A percentile compares a stretch with the other conserved stretches of the same genome.
Conservation (phyloP, 106 monocot species). For the Allium fistulosum region DNA sequence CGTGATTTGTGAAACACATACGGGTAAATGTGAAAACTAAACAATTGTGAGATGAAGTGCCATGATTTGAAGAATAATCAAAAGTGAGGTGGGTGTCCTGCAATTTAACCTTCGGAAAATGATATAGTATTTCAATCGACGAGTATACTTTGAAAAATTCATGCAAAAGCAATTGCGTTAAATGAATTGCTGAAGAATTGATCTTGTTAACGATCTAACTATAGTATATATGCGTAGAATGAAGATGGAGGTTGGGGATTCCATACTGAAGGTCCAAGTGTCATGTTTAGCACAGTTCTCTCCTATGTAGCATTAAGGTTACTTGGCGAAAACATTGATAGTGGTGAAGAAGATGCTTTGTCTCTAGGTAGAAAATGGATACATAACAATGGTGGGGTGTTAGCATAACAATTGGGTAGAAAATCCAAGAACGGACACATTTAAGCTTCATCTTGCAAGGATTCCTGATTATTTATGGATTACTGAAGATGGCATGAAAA, state of each 20-base stretch:
- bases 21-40: no score
- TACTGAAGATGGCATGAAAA: conserved; percentile 98
- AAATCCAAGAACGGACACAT: conserved; percentile 78
- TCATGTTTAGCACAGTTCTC: conserved; percentile 36
- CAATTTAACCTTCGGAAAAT: background rate
- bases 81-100: background rate
- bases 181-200: background rate
- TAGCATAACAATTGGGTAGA: conserved; percentile 74
- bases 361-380: conserved; percentile 33
- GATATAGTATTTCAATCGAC: no score
- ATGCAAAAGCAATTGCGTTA: background rate
- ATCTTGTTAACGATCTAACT: no score
- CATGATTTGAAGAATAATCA: no score
- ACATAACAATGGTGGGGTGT: conserved; percentile 30
- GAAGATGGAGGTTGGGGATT: conserved; percentile 56
- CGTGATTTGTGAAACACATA: no score
- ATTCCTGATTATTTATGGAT: conserved; percentile 82
- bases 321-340: conserved; percentile 24
- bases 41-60: no score
- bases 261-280: conserved; percentile 30
- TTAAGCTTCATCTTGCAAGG: conserved; percentile 81
- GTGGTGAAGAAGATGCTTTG: conserved; percentile 11
- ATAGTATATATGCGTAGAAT: conserved; percentile 10
- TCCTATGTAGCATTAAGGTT: conserved; percentile 25
- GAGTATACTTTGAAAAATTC: background rate